Evolutionary conservation across 2,329 filamentous ascomycete species (phyloP).

Genomic region (Mariannaea sp.): DNA sequence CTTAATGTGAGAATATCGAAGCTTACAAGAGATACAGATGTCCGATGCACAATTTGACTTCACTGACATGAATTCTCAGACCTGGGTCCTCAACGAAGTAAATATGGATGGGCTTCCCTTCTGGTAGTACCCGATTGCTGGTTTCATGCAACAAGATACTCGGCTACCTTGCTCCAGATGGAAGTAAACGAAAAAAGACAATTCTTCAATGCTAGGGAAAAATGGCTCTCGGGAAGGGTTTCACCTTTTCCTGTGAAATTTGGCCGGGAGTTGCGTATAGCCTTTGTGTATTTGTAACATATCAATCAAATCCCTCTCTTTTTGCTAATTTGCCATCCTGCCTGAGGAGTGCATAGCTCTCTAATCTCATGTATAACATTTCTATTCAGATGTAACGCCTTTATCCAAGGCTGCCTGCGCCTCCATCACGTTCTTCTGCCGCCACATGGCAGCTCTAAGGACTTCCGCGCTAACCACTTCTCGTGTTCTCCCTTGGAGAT

Average conservation of each 20-base stretch:
- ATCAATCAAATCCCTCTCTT: too few species aligned
- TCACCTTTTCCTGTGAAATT: too few species aligned
- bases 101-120: neutral
- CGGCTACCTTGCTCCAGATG: too few species aligned
- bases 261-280: too few species aligned
- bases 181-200: too few species aligned
- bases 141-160: neutral
- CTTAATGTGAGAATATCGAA: too few species aligned
- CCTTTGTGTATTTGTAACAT: too few species aligned
- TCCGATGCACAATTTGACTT: constrained; percentile 6
- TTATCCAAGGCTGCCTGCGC: neutral
- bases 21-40: constrained; percentile 6
- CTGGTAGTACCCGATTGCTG: neutral
- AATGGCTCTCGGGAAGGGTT: too few species aligned
- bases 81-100: neutral
- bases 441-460: constrained; percentile 27
- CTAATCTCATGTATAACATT: neutral
- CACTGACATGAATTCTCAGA: neutral
- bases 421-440: neutral
- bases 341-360: too few species aligned
- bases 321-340: too few species aligned
- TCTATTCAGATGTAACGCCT: neutral
- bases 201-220: too few species aligned
- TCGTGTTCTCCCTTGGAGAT: constrained; percentile 58
- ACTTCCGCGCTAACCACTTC: constrained; percentile 41